Evolutionary conservation across 2,329 filamentous ascomycete species (phyloP).

Genomic region (Rutstroemia sp.): DNA sequence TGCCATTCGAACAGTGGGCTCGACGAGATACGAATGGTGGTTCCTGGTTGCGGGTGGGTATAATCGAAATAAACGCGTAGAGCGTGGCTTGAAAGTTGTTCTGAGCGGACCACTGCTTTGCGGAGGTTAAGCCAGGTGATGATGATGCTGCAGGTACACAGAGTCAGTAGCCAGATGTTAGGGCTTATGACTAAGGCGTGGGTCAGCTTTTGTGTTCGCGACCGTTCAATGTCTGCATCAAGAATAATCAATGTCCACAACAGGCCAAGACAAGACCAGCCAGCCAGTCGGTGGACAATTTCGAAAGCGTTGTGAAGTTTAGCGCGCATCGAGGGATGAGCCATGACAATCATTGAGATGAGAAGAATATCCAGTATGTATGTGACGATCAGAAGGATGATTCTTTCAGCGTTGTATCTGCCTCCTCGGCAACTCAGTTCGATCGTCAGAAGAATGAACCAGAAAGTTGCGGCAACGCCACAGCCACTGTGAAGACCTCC

Average conservation of each 20-base stretch:
- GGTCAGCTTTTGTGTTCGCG: slow-evolving; percentile 25
- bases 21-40: slow-evolving; percentile 52
- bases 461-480: slow-evolving; percentile 39
- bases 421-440: slow-evolving; percentile 24
- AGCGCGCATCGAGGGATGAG: slow-evolving; percentile 56
- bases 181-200: slow-evolving; percentile 39
- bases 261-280: slow-evolving; percentile 59
- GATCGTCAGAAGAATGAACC: slow-evolving; percentile 36
- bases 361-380: slow-evolving; percentile 53
- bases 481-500: slow-evolving; percentile 48
- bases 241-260: slow-evolving; percentile 60
- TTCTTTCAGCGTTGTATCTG: slow-evolving; percentile 33
- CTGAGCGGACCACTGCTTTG: slow-evolving; percentile 56
- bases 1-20: slow-evolving; percentile 65
- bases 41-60: slow-evolving; percentile 48
- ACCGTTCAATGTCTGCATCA: slow-evolving; percentile 38
- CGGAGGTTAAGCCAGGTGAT: slow-evolving; percentile 69
- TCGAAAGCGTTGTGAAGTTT: slow-evolving; percentile 64
- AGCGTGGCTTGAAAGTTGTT: slow-evolving; percentile 65
- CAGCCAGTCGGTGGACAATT: slow-evolving; percentile 61
- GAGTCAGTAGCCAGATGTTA: slow-evolving; percentile 60
- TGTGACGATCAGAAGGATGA: slow-evolving; percentile 42
- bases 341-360: slow-evolving; percentile 50
- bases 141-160: slow-evolving; percentile 57
- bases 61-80: slow-evolving; percentile 63